Evolutionary conservation across 177 flowering plant genomes (phyloP).

Genomic region (Telopea speciosissima): DNA sequence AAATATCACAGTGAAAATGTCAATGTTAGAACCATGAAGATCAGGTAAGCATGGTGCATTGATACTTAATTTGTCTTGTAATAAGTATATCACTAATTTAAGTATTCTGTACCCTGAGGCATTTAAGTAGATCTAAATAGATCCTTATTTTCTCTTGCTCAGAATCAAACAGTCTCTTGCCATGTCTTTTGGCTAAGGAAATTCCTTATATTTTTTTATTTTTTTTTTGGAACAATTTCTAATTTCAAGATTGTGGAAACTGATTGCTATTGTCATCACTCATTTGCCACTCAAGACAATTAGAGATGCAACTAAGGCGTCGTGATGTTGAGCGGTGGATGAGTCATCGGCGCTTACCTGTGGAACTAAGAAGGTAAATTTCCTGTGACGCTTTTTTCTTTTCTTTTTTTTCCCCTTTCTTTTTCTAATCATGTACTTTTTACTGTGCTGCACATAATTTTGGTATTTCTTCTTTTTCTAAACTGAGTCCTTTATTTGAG

Average conservation of each 20-base stretch:
- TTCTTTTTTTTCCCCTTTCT: not conserved
- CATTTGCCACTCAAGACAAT: slow-evolving; percentile 36
- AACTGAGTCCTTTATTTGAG: not conserved
- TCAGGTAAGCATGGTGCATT: too few species aligned
- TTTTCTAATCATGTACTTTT: not conserved
- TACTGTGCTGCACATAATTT: not conserved
- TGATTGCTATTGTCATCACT: not conserved
- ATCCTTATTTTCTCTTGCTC: too few species aligned
- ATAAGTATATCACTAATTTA: too few species aligned
- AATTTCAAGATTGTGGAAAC: not conserved
- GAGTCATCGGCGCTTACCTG: slow-evolving; percentile 82
- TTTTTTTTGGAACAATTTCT: not conserved
- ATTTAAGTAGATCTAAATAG: too few species aligned
- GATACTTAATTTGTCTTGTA: too few species aligned
- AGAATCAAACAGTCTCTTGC: too few species aligned
- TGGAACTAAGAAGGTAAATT: slow-evolving; percentile 50
- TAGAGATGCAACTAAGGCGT: slow-evolving; percentile 77
- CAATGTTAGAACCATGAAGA: too few species aligned
- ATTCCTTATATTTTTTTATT: too few species aligned
- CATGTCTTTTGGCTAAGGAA: too few species aligned
- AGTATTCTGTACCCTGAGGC: too few species aligned
- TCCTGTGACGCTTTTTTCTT: not conserved
- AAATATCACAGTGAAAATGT: too few species aligned
- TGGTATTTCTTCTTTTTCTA: not conserved
- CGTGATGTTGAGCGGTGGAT: slow-evolving; percentile 96